Evolutionary conservation across 495 filamentous ascomycete genomes (phyloP).

Genomic region (Clohesyomyces aquaticus): DNA sequence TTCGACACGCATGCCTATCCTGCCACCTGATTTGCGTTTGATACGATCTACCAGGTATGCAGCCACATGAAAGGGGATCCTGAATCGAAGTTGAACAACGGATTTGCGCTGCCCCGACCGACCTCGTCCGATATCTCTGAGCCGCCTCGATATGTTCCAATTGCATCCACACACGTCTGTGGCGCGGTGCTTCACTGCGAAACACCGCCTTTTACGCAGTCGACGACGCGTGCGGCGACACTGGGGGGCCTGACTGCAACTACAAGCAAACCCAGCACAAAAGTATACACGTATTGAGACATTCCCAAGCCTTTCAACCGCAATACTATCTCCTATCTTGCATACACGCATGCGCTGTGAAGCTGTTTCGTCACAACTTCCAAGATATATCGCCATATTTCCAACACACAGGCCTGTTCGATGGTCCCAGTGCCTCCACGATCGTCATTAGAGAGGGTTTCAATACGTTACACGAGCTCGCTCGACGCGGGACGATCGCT

Average conservation of each 20-base stretch:
- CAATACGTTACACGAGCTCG: not conserved
- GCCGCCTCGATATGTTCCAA: not conserved
- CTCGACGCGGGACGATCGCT: not conserved
- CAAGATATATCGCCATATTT: too few species aligned
- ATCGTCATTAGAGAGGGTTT: constrained; percentile 12
- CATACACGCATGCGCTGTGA: not conserved
- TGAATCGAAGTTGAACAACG: too few species aligned
- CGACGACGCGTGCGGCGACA: not conserved
- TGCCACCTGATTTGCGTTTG: too few species aligned
- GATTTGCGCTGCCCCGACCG: too few species aligned
- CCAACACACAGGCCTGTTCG: too few species aligned
- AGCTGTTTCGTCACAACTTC: too few species aligned
- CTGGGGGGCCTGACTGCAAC: not conserved
- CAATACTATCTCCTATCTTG: not conserved
- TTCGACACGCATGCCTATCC: too few species aligned
- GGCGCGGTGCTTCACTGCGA: not conserved
- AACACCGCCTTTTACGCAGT: not conserved
- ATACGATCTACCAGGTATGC: too few species aligned
- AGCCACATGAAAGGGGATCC: too few species aligned
- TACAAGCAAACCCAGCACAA: not conserved
- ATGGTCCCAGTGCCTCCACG: too few species aligned
- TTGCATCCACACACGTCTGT: constrained; percentile 7
- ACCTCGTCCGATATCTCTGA: not conserved
- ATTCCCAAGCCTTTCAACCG: not conserved
- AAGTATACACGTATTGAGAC: not conserved